phyloP scores from a whole-genome alignment of 768 basidiomycete species.

The Clavaria fumosa region DNA sequence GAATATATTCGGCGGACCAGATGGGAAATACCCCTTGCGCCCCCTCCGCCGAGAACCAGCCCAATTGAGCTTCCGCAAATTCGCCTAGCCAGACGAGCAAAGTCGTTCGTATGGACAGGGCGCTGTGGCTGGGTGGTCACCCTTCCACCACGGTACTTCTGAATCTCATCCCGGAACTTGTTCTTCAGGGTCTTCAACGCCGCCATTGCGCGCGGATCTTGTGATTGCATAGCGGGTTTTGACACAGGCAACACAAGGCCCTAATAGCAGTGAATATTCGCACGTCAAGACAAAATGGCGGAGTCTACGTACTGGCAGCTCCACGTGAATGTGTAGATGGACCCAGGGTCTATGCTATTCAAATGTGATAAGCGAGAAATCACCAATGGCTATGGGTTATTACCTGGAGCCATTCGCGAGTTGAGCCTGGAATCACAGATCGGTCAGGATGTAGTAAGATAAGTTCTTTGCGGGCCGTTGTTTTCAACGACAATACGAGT shows the following conservation, averaged over 20 bases:
- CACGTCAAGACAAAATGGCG: slow-evolving; percentile 1
- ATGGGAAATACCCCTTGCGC: slow-evolving; percentile 59
- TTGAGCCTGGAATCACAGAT: slow-evolving; percentile 77
- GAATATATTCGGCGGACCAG: slow-evolving; percentile 16
- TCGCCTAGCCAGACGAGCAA: slow-evolving; percentile 77
- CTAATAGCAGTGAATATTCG: slow-evolving; percentile 21
- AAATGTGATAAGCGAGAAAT: slow-evolving; percentile 1
- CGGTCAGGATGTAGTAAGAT: slow-evolving; percentile 88
- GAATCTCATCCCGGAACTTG: slow-evolving; percentile 77
- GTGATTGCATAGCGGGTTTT: slow-evolving; percentile 39
- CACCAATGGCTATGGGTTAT: too few relatives aligned
- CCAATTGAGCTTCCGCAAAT: slow-evolving; percentile 91
- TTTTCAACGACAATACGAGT: slow-evolving; percentile 86
- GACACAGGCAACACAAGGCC: slow-evolving; percentile 53
- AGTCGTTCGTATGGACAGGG: slow-evolving; percentile 77
- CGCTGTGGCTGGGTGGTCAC: slow-evolving; percentile 54
- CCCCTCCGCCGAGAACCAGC: slow-evolving; percentile 92
- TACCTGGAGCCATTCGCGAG: slow-evolving; percentile 91
- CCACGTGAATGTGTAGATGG: slow-evolving; percentile 91
- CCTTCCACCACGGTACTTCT: slow-evolving; percentile 63
- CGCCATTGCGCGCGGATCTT: slow-evolving; percentile 77
- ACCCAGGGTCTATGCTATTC: slow-evolving; percentile 85
- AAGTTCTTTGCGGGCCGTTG: slow-evolving; percentile 95
- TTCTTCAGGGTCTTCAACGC: slow-evolving; percentile 90
- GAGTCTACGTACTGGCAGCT: slow-evolving; percentile 49